Conservation (phyloP, 1,284 basidiomycete genomes). For the Malassezia pachydermatis region DNA sequence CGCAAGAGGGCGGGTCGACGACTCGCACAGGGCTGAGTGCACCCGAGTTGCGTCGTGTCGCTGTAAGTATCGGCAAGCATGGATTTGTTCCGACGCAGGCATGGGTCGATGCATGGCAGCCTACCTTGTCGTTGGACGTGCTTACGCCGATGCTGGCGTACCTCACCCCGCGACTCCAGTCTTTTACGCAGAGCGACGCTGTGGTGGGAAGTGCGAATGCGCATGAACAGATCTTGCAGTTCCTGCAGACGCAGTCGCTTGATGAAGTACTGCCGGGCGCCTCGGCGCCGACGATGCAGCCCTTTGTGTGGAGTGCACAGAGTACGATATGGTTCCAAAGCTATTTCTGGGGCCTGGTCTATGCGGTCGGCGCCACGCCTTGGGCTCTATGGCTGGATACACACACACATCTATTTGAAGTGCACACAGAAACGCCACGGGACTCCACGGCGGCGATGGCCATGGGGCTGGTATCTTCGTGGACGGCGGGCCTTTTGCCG, state of each 20-base stretch:
- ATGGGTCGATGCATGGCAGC: slow-evolving; percentile 36
- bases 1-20: no score
- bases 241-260: slow-evolving; percentile 28
- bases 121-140: slow-evolving; percentile 23
- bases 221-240: slow-evolving; percentile 33
- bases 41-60: slow-evolving; percentile 6
- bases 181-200: slow-evolving; percentile 17
- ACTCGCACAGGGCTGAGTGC: no score
- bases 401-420: slow-evolving; percentile 14
- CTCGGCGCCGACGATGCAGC: slow-evolving; percentile 6
- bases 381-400: slow-evolving; percentile 29
- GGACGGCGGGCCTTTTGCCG: background rate
- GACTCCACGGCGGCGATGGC: background rate
- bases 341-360: slow-evolving; percentile 42
- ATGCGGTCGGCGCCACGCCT: slow-evolving; percentile 21
- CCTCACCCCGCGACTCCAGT: slow-evolving; percentile 31
- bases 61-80: slow-evolving; percentile 30
- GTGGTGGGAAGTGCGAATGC: slow-evolving; percentile 20
- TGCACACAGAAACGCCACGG: background rate
- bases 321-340: slow-evolving; percentile 33
- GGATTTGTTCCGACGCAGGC: slow-evolving; percentile 35
- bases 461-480: background rate
- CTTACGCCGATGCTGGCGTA: slow-evolving; percentile 21
- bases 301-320: slow-evolving; percentile 34
- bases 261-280: background rate